A percentile compares a stretch with the other conserved stretches of the same genome.
These are phyloP conservation scores for Eutypella sp. DNA, from an alignment of 2,329 filamentous ascomycete genomes.

Conservation along the genomic window DNA sequence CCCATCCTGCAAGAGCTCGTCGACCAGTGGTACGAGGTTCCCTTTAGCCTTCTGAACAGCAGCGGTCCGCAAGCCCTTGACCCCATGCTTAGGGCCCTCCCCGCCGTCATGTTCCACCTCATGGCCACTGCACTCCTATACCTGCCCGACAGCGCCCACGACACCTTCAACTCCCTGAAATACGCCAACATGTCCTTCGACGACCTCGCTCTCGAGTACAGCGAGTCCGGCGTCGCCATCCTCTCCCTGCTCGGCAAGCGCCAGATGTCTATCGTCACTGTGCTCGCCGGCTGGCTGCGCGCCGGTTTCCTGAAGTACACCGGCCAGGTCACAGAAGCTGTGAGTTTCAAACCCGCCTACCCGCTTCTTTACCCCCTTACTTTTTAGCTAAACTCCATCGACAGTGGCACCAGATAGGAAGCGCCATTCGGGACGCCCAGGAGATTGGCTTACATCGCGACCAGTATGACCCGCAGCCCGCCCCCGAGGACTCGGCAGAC, in stretches of 20 bases:
- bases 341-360: too few relatives aligned
- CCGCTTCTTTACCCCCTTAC: too few relatives aligned
- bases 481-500: constrained; percentile 37
- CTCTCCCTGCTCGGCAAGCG: constrained; percentile 52
- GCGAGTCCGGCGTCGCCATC: constrained; percentile 51
- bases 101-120: constrained; percentile 56
- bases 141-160: constrained; percentile 42
- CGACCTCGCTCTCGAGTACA: constrained; percentile 56
- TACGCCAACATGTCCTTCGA: constrained; percentile 58
- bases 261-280: constrained; percentile 49
- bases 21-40: constrained; percentile 48
- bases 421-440: constrained; percentile 56
- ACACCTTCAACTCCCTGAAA: constrained; percentile 51
- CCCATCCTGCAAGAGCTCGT: constrained; percentile 47
- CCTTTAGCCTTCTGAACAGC: constrained; percentile 45
- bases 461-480: constrained; percentile 45
- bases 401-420: constrained; percentile 52
- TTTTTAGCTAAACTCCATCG: too few relatives aligned
- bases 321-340: constrained; percentile 53
- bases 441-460: constrained; percentile 57
- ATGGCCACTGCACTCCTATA: constrained; percentile 50
- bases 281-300: constrained; percentile 53
- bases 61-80: constrained; percentile 46
- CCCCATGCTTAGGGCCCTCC: constrained; percentile 50
- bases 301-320: constrained; percentile 54